Percentiles rank a stretch among this genome's conserved stretches.
Evolutionary conservation across 2,329 filamentous ascomycete genomes (phyloP).

Genomic region (Trichoderma sp.): DNA sequence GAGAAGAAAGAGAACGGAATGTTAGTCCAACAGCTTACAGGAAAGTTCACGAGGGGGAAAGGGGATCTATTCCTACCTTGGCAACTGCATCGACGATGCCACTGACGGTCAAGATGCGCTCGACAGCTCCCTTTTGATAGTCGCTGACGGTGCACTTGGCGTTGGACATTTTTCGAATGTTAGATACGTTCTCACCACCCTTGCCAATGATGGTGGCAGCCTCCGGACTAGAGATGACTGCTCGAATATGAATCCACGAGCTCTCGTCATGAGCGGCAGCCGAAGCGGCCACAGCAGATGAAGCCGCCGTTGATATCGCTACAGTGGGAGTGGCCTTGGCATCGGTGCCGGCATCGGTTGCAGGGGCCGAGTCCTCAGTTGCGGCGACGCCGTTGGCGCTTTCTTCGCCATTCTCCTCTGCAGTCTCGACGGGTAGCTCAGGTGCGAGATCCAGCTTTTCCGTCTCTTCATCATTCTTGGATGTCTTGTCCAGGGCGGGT

Average conservation of each 20-base stretch:
- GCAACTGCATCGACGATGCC: conserved; percentile 94
- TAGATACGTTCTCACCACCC: conserved; percentile 96
- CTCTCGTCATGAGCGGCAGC: conserved; percentile 78
- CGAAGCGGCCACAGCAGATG: conserved; percentile 40
- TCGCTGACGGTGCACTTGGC: conserved; percentile 99
- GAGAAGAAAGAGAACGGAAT: background rate
- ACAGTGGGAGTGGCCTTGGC: conserved; percentile 7
- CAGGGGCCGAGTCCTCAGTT: conserved; percentile 26
- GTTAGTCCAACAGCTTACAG: background rate
- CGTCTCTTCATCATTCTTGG: conserved; percentile 63
- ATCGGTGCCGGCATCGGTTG: conserved; percentile 36
- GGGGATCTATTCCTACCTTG: conserved; percentile 63
- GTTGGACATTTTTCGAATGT: conserved; percentile 90
- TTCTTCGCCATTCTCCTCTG: conserved; percentile 50
- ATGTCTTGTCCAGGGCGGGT: conserved; percentile 88
- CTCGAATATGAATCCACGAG: conserved; percentile 93
- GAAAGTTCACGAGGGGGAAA: background rate
- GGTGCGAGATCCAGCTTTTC: conserved; percentile 41
- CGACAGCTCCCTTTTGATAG: conserved; percentile 93
- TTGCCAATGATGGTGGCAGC: conserved; percentile 98
- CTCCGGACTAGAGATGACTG: conserved; percentile 95
- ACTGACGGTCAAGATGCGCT: conserved; percentile 96
- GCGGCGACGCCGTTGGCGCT: conserved; percentile 50
- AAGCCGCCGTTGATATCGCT: conserved; percentile 33
- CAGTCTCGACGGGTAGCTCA: conserved; percentile 38